Evolutionary conservation across 768 basidiomycete genomes (phyloP), one percentile per base, ranked within the genome.

Genomic region (Pleurotus sapidus): DNA sequence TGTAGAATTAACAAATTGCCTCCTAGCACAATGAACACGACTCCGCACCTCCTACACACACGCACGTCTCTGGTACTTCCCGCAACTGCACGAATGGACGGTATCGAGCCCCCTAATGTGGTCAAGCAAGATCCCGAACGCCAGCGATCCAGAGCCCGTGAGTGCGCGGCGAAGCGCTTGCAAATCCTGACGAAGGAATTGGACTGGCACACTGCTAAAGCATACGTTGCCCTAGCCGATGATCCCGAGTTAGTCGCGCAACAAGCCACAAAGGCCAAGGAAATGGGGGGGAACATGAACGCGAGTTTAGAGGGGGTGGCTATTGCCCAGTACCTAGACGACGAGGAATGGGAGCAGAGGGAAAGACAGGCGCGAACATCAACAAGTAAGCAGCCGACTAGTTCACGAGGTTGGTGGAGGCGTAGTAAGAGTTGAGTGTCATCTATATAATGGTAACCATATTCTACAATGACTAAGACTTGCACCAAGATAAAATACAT

Each of bases 21-120:
- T 0, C 70, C 75, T 4, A 87, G 80, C 63, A 84, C 87, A 3
- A 70, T 91, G 17, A 81, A 74, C 57, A 89, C 86, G 0, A 90
- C 84, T 0, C 89, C 90, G 5, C 87, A 91, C 64, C 72, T 91
- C 6, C 73, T 91, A 14, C 88, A 90, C 67, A 90, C 89, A 1
- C 82, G 88, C 4, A 72, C 75, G 1, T 80, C 73, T 59, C 68
- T 91, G 57, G 66, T 74, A 14, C 73, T 90, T 8, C 87, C 87
- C 1, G 71, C 77, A 2, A 74, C 74, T 17, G 65, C 73, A 3
- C 71, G 67, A 54, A 70, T 63, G 12, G 63, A 63, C 56, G 66
- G 57, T 24, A 62, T 60, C 37, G 61, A 50, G 30, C 65, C 45
- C 27, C 51, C 66, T 24, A 17, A 34, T 27, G 27, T 8, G 15